Evolutionary conservation across 208 protist genomes (phyloP), one percentile per base, ranked within the genome.

Genomic region (Leishmania gerbilli): DNA sequence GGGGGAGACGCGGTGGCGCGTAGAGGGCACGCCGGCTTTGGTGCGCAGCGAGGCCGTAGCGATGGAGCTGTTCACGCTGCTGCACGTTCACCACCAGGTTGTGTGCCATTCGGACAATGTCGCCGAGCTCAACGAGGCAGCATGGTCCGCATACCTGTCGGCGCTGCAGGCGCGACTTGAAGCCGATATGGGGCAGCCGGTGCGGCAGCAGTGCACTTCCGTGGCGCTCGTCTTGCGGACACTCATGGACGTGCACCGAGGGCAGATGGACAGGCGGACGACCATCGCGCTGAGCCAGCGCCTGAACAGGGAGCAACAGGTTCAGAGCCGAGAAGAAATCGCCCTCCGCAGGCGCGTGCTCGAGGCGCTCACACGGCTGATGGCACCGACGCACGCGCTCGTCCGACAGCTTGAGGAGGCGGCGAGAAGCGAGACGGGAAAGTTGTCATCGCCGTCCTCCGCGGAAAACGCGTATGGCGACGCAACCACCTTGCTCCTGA

Each of bases 51-150:
- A 80, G 40, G 47, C 58, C 37, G 19, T 24, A 31, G 62, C 56
- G 34, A 74, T 76, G 31, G 82, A 75, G 56, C 45, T 79, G 34
- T 71, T 85, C 62, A 76, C 82, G 67, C 74, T 85, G 51, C 78
- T 85, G 71, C 82, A 71, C 13, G 42, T 82, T 6, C 77, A 82
- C 51, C 56, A 74, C 42, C 27, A 75, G 5, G n/a, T 47, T 6
- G 1, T 60, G 51, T 40, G 45, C 17, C 45, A 51, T 19, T 56
- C 3, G 17, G 24, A 37, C 56, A 40, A 19, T 27, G 27, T 37
- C 31, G 53, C 47, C 27, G 34, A 37, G 9, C 51, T 85, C 19
- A 51, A 82, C 24, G 24, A 67, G 6, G 27, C 15, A 11, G 60
- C 67, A 37, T 85, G 82, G 82, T 64, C 24, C 4, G 74, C 77